Evolutionary conservation across 2,329 filamentous ascomycete genomes (phyloP), one percentile per base, ranked within the genome.

Genomic region (Epichloe coenophiala): DNA sequence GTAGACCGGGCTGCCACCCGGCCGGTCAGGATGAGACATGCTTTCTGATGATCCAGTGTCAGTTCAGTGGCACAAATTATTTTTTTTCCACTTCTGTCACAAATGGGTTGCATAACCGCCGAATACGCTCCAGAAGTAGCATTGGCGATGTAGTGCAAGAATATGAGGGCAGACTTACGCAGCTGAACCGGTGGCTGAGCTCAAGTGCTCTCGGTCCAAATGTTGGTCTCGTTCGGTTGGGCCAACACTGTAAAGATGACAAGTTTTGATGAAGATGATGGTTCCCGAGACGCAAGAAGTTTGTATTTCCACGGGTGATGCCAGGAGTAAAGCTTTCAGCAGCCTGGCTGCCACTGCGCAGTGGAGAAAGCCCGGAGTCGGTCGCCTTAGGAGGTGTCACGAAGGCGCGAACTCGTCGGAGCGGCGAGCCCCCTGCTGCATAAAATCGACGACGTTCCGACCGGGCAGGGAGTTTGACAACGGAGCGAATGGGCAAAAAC

Each of bases 11-110:
- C 72, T 75, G 58, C 76, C 76, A 61, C 81, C 80, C 52, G 85
- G 84, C 65, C 84, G 76, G 64, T 78, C 72, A 55, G 78, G 77
- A 57, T 79, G 73, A 68, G 78, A 79, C 79, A 83, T 83, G 61
- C 60, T 71, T 63, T 45, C 40, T 51, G 43, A 49, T 19, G 23
- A 49, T 60, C 59, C 60, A 60, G 57, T 53, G 47, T 42, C 31
- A 48, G 35, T 35, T 31, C 27, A 31, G 27, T 31, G 27, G 27
- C 27, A 31, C 8, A 31, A 0, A 1, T 27, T 23, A 1, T 6
- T 23, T 23, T 23, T 23, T 23, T 1, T 5, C 3, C 31, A 36
- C 7, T 37, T 45, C n/a, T 31, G 27, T 31, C 27, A 9, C 27
- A 31, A 9, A 7, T 31, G 27, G 27, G 7, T 31, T 31, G 27